phyloP scores from a whole-genome alignment of 192 early-diverging fungal species.

The Martensiomyces pterosporus region DNA sequence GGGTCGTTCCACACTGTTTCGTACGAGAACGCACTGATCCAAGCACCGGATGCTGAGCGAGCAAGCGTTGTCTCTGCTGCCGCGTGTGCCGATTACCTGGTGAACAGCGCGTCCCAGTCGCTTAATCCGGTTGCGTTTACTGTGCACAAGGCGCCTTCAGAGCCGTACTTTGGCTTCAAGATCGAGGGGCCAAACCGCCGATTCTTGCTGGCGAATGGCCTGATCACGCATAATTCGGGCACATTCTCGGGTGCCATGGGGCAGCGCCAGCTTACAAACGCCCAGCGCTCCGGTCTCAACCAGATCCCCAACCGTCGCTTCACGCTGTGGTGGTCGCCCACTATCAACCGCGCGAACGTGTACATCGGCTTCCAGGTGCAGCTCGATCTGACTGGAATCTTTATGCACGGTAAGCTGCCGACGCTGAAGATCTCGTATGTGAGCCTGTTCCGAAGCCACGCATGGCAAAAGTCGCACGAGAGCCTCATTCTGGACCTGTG shows the following conservation, averaged over 20 bases:
- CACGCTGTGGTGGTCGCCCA: constrained; percentile 98
- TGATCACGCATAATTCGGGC: constrained; percentile 50
- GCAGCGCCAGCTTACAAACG: constrained; percentile 98
- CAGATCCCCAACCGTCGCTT: constrained; percentile 99
- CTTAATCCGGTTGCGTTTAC: constrained; percentile 7
- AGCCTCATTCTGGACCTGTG: constrained; percentile 72
- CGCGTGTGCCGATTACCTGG: background rate
- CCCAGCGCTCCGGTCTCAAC: constrained; percentile 95
- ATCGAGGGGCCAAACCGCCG: constrained; percentile 30
- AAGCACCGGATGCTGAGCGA: background rate
- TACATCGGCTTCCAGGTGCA: constrained; percentile 99
- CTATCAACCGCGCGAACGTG: constrained; percentile 97
- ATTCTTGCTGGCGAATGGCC: constrained; percentile 47
- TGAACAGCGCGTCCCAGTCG: background rate
- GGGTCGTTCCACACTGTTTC: background rate
- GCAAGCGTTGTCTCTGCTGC: background rate
- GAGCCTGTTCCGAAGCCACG: constrained; percentile 97
- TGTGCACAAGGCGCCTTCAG: constrained; percentile 13
- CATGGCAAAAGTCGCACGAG: constrained; percentile 99
- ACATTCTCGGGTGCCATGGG: constrained; percentile 85
- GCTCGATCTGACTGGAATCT: constrained; percentile 98
- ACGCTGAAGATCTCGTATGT: constrained; percentile 98
- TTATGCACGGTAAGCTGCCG: constrained; percentile 99
- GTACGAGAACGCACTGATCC: too few species aligned
- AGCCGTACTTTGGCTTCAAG: constrained; percentile 34